Conservation (phyloP, 495 filamentous ascomycete genomes). For the Massariosphaeria phaeospora region DNA sequence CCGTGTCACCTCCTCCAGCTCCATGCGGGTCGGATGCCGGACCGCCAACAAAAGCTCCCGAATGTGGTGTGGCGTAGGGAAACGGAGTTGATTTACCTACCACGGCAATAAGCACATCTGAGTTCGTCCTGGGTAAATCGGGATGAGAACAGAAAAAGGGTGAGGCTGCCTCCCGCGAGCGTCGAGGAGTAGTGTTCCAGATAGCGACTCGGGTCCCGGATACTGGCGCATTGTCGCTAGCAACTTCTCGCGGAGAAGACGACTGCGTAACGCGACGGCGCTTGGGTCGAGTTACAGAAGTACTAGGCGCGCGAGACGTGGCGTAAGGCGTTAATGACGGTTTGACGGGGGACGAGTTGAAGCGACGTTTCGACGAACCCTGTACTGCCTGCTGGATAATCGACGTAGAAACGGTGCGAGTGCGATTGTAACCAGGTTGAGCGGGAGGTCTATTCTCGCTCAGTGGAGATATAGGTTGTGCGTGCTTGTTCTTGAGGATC, state of each 20-base stretch:
- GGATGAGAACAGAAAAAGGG: slow-evolving; percentile 24
- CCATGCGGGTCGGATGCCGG: background rate
- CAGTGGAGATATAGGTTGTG: slow-evolving; percentile 28
- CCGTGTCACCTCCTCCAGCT: slow-evolving; percentile 19
- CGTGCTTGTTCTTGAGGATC: slow-evolving; percentile 20
- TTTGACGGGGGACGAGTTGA: slow-evolving; percentile 23
- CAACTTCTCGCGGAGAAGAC: slow-evolving; percentile 6
- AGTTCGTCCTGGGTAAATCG: slow-evolving; percentile 13
- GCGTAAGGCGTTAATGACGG: slow-evolving; percentile 1
- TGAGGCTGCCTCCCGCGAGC: slow-evolving; percentile 16
- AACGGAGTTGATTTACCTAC: slow-evolving; percentile 21
- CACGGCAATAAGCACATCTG: slow-evolving; percentile 15
- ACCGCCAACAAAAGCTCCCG: slow-evolving; percentile 12
- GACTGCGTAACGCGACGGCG: slow-evolving; percentile 21
- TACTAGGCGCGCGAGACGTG: slow-evolving; percentile 4
- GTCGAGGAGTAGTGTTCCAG: slow-evolving; percentile 20
- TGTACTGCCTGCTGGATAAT: background rate
- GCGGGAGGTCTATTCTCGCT: slow-evolving; percentile 24
- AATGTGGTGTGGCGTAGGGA: slow-evolving; percentile 29
- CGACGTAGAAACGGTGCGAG: slow-evolving; percentile 22
- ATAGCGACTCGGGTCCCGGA: background rate
- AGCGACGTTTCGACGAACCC: slow-evolving; percentile 21
- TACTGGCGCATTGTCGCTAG: background rate
- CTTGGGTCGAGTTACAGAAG: slow-evolving; percentile 12
- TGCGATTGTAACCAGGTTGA: slow-evolving; percentile 1